Percentiles rank a stretch among this genome's conserved stretches.
phyloP scores from a whole-genome alignment of 2,329 filamentous ascomycete species.

The Scedosporium dehoogii region DNA sequence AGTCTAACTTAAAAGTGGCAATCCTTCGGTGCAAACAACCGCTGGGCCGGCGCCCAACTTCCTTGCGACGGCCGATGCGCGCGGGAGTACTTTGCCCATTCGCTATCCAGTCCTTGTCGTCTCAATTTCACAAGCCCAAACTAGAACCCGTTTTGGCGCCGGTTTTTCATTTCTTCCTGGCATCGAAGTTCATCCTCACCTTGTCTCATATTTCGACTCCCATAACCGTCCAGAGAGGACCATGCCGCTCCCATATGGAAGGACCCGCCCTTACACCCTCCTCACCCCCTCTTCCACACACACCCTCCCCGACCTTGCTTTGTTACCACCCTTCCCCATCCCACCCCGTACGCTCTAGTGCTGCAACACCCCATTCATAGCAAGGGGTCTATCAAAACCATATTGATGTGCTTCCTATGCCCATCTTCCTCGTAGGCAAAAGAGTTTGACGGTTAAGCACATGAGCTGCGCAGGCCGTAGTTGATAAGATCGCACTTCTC shows the following conservation, averaged over 20 bases:
- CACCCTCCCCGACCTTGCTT: neutral
- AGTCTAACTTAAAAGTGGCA: neutral
- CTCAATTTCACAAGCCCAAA: neutral
- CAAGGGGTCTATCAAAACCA: neutral
- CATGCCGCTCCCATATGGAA: neutral
- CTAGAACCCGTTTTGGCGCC: neutral
- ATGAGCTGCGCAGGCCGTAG: neutral
- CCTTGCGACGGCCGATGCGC: neutral
- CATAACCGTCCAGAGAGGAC: neutral
- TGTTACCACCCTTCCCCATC: neutral
- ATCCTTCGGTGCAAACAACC: neutral
- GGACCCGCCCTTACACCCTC: neutral
- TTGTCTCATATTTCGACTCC: neutral
- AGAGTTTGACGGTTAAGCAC: neutral
- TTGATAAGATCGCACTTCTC: conserved; percentile 1
- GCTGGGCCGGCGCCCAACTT: neutral
- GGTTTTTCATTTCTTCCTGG: neutral
- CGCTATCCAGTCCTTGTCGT: neutral
- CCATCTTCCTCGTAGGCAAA: neutral
- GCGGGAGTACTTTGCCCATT: neutral
- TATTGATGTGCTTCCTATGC: neutral
- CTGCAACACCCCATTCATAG: neutral
- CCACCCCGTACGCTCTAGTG: neutral
- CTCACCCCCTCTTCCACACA: neutral
- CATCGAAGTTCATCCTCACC: neutral